Evolutionary conservation across 192 early-diverging fungal species (phyloP).

Genomic region (Backusella mclennaniae): DNA sequence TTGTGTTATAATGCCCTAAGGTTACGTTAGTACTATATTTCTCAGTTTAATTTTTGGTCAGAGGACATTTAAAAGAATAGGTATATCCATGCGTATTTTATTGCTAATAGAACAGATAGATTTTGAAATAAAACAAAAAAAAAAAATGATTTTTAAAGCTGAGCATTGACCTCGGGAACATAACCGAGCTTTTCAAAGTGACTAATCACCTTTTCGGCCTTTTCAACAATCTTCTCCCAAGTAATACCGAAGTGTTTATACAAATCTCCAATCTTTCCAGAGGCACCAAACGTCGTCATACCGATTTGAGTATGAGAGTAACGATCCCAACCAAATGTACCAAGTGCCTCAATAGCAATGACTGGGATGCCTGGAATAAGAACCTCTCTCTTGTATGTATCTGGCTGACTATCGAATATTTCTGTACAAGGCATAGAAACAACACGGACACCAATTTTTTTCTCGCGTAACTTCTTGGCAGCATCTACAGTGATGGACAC

Average conservation of each 20-base stretch:
- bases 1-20: neutral
- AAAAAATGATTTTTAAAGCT: slow-evolving; percentile 5
- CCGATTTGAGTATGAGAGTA: slow-evolving; percentile 90
- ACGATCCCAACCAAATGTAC: slow-evolving; percentile 86
- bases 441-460: slow-evolving; percentile 66
- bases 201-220: slow-evolving; percentile 72
- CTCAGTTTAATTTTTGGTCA: neutral
- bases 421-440: slow-evolving; percentile 94
- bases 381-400: slow-evolving; percentile 81
- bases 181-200: slow-evolving; percentile 67
- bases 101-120: neutral
- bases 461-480: slow-evolving; percentile 65
- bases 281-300: slow-evolving; percentile 88
- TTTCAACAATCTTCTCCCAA: slow-evolving; percentile 63
- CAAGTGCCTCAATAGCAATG: slow-evolving; percentile 84
- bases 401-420: slow-evolving; percentile 82
- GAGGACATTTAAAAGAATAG: neutral
- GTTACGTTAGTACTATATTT: neutral
- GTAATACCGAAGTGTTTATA: slow-evolving; percentile 84
- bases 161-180: slow-evolving; percentile 36
- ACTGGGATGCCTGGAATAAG: slow-evolving; percentile 76
- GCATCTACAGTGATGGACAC: slow-evolving; percentile 83
- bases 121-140: neutral
- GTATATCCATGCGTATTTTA: neutral
- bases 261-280: slow-evolving; percentile 74